phyloP scores from a whole-genome alignment of 768 basidiomycete species.

The Mrakia blollopis region DNA sequence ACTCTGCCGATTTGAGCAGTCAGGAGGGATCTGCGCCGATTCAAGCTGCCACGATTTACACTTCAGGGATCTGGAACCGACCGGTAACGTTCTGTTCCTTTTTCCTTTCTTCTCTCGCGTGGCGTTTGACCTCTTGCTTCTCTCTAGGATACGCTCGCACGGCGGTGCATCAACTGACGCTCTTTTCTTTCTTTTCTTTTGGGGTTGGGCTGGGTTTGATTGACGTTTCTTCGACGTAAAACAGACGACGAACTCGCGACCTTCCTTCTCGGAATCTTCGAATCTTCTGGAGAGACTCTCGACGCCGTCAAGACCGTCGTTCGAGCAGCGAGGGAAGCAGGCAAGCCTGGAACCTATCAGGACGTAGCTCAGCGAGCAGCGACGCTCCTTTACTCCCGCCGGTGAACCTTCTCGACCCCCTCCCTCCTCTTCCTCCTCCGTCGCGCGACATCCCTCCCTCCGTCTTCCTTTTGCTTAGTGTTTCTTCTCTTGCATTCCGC shows the following conservation, averaged over 20 bases:
- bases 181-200: not conserved
- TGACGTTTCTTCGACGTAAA: not conserved
- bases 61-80: constrained; percentile 16
- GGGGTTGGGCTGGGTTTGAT: not conserved
- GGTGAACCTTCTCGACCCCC: not conserved
- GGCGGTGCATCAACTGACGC: constrained; percentile 7
- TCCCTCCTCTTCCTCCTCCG: not conserved
- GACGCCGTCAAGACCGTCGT: constrained; percentile 14
- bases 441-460: not conserved
- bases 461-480: not conserved
- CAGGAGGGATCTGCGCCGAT: constrained; percentile 22
- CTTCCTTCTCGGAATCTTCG: constrained; percentile 18
- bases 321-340: constrained; percentile 7
- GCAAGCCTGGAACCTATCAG: not conserved
- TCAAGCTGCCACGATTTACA: constrained; percentile 4
- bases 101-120: not conserved
- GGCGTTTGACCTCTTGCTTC: constrained; percentile 1
- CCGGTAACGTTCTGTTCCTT: not conserved
- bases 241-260: constrained; percentile 20
- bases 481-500: not conserved
- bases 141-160: not conserved
- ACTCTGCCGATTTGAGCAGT: constrained; percentile 20
- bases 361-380: constrained; percentile 20
- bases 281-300: not conserved
- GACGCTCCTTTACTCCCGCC: not conserved